phyloP scores from a whole-genome alignment of 352 stramenopile genomes.

The Phytophthora fragariae region DNA sequence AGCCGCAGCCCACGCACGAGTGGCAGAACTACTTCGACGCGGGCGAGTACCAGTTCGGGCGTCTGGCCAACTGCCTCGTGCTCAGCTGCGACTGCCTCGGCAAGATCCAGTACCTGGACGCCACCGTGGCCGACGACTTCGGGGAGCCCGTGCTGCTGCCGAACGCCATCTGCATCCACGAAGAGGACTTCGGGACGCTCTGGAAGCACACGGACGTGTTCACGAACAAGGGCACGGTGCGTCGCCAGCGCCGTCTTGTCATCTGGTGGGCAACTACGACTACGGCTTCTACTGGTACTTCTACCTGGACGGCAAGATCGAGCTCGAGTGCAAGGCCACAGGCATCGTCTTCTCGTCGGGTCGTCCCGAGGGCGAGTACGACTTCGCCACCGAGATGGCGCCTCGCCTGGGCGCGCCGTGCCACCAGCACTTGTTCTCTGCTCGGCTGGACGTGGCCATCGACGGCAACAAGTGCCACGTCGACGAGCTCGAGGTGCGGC shows the following conservation, averaged over 20 bases:
- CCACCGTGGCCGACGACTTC: conserved; percentile 60
- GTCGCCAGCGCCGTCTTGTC: conserved; percentile 71
- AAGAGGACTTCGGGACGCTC: conserved; percentile 80
- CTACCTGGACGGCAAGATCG: conserved; percentile 78
- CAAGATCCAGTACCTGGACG: conserved; percentile 88
- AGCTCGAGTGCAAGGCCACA: conserved; percentile 82
- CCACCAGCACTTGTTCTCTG: conserved; percentile 86
- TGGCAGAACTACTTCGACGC: conserved; percentile 90
- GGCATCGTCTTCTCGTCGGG: conserved; percentile 81
- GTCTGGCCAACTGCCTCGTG: conserved; percentile 71
- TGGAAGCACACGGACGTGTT: conserved; percentile 76
- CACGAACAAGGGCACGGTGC: conserved; percentile 39
- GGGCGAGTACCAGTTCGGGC: conserved; percentile 77
- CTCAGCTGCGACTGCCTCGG: conserved; percentile 86
- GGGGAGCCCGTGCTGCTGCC: conserved; percentile 62
- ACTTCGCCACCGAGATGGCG: conserved; percentile 53
- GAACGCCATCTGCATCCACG: conserved; percentile 86
- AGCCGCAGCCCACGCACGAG: conserved; percentile 67
- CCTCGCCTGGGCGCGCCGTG: conserved; percentile 68
- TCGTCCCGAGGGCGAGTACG: conserved; percentile 58
- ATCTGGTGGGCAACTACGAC: conserved; percentile 88
- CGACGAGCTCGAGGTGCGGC: conserved; percentile 64
- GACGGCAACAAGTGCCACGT: conserved; percentile 62
- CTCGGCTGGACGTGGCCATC: conserved; percentile 76
- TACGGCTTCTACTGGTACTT: conserved; percentile 84